Base-by-base conservation (phyloP, 1,284 basidiomycete genomes). In the Naganishia liquefaciens region DNA sequence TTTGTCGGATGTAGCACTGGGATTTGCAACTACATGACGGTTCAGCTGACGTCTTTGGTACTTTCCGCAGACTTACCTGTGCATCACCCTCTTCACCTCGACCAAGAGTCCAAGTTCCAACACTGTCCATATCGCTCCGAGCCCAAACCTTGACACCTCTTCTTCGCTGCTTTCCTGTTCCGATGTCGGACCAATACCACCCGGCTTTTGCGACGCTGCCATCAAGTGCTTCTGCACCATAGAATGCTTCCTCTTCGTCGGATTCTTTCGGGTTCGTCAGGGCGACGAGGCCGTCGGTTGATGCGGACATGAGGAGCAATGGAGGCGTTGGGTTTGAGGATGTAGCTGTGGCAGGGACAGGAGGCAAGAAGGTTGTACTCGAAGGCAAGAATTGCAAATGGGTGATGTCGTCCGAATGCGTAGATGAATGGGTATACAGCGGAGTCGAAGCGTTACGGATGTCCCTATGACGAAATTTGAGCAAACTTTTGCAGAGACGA, bases 381-480 rank as follows among this genome's bases (percentile, higher is more conserved):
- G 76, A 68, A 0, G 80, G 80, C 19, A 80, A 75, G 52, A 82
- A 76, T 6, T 76, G 74, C 21, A 82, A 76, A 43, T 78, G 72
- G 21, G 81, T 82, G 66, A 82, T 79, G 67, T 81, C 81, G 75
- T 82, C 81, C 21, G 80, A 80, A 67, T 82, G 82, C 13, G 81
- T 79, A 7, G 81, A 79, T 7, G 77, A 72, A 69, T 82, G 81
- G 5, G 73, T 67, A 69, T 80, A 80, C 1, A 78, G 69, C 0
- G 80, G 76, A 21, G 73, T 49, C 23, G 72, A 68, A 21, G 76
- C 42, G 49, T 76, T 73, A 19, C 80, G 75, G 13, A 73, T 73
- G 64, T 81, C 80, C 76, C 79, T 80, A 60, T 6, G 51, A 3
- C 15, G 42, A 19, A 4, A 5, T 42, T 5, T 33, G 42, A 46